Percentiles rank a stretch among this genome's conserved stretches.
phyloP scores from a whole-genome alignment of 2,329 filamentous ascomycete genomes.

The Colletotrichum sidae region DNA sequence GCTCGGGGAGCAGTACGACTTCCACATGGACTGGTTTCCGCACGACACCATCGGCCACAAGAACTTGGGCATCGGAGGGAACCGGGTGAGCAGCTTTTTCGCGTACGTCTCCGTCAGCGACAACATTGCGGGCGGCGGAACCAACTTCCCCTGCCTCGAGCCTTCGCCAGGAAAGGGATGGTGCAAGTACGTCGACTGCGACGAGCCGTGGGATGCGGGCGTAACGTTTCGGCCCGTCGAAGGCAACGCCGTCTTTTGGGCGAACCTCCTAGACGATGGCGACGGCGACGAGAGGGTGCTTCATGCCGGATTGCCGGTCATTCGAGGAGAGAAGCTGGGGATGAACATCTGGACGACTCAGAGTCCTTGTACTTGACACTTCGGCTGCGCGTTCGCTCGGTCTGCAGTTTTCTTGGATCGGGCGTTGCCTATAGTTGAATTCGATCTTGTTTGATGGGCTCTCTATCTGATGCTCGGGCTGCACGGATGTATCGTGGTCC shows the following conservation, averaged over 20 bases:
- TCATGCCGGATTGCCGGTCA: conserved; percentile 54
- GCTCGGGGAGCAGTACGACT: conserved; percentile 51
- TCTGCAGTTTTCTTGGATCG: not conserved
- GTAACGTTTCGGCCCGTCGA: conserved; percentile 52
- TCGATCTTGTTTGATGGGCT: conserved; percentile 13
- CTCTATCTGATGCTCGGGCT: conserved; percentile 9
- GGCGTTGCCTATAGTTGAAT: not conserved
- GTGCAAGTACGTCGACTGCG: conserved; percentile 54
- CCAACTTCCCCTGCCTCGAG: conserved; percentile 52
- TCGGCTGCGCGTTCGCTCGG: not conserved
- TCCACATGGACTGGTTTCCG: conserved; percentile 56
- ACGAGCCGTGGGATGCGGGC: conserved; percentile 52
- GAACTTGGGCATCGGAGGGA: conserved; percentile 48
- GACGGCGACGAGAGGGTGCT: conserved; percentile 51
- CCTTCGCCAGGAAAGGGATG: conserved; percentile 49
- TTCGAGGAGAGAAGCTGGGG: conserved; percentile 52
- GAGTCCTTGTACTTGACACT: conserved; percentile 40
- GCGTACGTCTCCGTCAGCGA: conserved; percentile 51
- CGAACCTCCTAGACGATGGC: conserved; percentile 50
- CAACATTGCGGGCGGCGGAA: conserved; percentile 53
- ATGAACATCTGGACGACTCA: conserved; percentile 58
- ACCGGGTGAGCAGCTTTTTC: conserved; percentile 54
- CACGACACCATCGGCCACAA: conserved; percentile 38
- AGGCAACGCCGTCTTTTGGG: conserved; percentile 55
- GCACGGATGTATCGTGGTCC: conserved; percentile 3